Conservation (phyloP, 345 rosid species). For the Garcia nutans region DNA sequence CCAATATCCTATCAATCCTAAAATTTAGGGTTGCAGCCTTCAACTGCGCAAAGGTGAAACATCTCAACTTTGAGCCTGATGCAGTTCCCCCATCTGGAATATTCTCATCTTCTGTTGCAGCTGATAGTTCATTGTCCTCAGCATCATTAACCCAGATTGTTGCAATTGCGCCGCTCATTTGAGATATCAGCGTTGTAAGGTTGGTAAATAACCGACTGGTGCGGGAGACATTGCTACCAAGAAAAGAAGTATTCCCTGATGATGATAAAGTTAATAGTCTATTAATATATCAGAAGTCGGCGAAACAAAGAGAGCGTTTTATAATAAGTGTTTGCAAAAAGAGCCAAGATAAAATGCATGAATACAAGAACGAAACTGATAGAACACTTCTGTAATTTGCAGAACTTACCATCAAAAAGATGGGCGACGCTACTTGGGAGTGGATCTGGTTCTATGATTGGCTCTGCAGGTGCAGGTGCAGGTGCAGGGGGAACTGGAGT, state of each 20-base stretch:
- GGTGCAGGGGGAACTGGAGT: too few species aligned
- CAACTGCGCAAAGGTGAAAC: constrained; percentile 16
- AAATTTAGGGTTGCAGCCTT: constrained; percentile 20
- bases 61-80: constrained; percentile 5
- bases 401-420: neutral
- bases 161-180: constrained; percentile 12
- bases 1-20: constrained; percentile 3
- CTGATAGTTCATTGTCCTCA: constrained; percentile 11
- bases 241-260: constrained; percentile 4
- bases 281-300: too few species aligned
- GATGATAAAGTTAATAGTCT: too few species aligned
- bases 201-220: constrained; percentile 6
- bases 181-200: constrained; percentile 10
- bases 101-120: constrained; percentile 2
- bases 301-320: neutral
- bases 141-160: constrained; percentile 6
- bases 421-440: neutral
- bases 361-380: neutral
- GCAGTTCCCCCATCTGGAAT: constrained; percentile 11
- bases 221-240: constrained; percentile 4
- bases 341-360: neutral
- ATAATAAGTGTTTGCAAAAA: neutral
- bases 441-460: neutral
- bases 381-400: neutral
- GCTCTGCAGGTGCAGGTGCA: neutral